These are phyloP conservation scores for Trametes punicea DNA, from an alignment of 768 basidiomycete genomes.

Conservation along the genomic window DNA sequence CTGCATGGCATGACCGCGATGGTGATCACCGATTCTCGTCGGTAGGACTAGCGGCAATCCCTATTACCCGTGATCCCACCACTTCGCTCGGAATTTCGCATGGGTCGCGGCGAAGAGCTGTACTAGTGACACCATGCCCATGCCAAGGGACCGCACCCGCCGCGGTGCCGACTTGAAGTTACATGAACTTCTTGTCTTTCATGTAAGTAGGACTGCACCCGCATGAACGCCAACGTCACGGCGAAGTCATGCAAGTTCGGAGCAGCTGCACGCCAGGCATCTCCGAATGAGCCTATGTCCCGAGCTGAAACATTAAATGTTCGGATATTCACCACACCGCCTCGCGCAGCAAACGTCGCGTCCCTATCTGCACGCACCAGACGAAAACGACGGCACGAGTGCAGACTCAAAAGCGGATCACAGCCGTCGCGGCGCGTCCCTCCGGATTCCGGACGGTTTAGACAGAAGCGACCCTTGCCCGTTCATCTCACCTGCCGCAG, in stretches of 20 bases:
- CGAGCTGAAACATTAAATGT: slow-evolving; percentile 12
- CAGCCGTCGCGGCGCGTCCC: background rate
- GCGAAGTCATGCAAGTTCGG: background rate
- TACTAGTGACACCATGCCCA: background rate
- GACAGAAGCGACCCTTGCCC: background rate
- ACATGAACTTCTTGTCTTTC: background rate
- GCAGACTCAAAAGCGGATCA: background rate
- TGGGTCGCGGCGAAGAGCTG: too few relatives aligned
- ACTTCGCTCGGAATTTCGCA: too few relatives aligned
- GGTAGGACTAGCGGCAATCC: too few relatives aligned
- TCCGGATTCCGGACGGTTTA: background rate
- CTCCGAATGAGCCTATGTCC: background rate
- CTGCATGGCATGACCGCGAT: background rate
- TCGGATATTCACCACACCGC: background rate
- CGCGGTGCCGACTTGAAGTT: slow-evolving; percentile 6
- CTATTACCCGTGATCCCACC: too few relatives aligned
- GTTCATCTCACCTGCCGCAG: background rate
- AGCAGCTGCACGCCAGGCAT: background rate
- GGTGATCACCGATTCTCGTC: slow-evolving; percentile 5
- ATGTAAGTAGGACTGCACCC: background rate
- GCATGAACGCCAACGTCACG: background rate
- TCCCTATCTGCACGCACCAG: slow-evolving; percentile 2
- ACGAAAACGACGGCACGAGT: background rate
- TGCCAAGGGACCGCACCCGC: background rate
- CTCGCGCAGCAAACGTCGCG: background rate